Percentiles rank a stretch among this genome's conserved stretches.
Conservation (phyloP, 2,329 filamentous ascomycete species). For the Verticillium isaacii region DNA sequence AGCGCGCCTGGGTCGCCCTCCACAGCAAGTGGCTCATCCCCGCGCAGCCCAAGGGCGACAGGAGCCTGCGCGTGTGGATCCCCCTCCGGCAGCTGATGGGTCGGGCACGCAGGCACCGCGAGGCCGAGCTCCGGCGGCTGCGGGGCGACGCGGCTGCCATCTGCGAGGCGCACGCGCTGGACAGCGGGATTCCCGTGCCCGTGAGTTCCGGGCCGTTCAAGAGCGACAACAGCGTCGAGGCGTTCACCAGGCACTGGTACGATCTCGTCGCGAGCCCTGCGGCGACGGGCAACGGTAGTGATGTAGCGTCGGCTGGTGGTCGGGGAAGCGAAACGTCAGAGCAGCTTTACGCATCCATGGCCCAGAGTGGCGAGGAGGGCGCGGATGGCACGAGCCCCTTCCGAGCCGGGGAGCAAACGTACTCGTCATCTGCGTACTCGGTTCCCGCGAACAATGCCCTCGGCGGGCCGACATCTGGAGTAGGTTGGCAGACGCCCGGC, state of each 20-base stretch:
- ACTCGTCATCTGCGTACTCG: neutral
- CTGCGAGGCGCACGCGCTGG: slow-evolving; percentile 21
- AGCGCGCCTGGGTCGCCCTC: slow-evolving; percentile 42
- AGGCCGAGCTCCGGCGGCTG: slow-evolving; percentile 27
- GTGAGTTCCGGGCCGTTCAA: slow-evolving; percentile 22
- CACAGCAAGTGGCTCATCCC: slow-evolving; percentile 39
- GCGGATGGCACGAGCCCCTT: too few relatives aligned
- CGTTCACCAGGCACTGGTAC: slow-evolving; percentile 26
- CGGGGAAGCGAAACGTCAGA: neutral
- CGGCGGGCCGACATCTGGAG: neutral
- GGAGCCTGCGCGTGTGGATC: slow-evolving; percentile 30
- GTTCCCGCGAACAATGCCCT: neutral
- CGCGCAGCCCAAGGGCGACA: slow-evolving; percentile 19
- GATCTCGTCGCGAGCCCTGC: slow-evolving; percentile 16
- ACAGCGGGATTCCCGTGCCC: slow-evolving; percentile 19
- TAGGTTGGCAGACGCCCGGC: neutral
- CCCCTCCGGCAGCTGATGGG: slow-evolving; percentile 34
- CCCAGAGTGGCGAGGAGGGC: neutral
- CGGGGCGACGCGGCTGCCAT: slow-evolving; percentile 19
- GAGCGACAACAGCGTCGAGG: slow-evolving; percentile 13
- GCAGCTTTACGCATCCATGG: neutral
- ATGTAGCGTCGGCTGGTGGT: neutral
- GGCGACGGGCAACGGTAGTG: neutral
- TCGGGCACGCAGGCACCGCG: slow-evolving; percentile 30
- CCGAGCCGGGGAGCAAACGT: too few relatives aligned